Evolutionary conservation across 768 basidiomycete genomes (phyloP), one percentile per base, ranked within the genome.

Genomic region (Omphalotus guepiniiformis): DNA sequence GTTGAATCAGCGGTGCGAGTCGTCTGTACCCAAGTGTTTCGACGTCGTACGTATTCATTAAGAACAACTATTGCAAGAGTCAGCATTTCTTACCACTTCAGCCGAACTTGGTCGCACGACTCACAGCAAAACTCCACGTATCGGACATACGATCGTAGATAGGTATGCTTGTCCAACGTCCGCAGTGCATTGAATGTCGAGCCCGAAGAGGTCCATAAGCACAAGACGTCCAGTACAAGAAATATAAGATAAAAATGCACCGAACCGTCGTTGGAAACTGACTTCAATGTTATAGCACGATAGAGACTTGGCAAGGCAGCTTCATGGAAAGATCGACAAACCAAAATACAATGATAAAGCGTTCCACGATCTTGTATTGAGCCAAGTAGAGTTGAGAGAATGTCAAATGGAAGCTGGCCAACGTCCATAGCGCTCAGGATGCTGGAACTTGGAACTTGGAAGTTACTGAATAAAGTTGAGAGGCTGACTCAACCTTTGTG

Each of bases 71-170:
- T 11, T 15, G 13, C 8, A 15, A 13, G 27, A 18, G 16, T 37
- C n/a, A n/a, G n/a, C n/a, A n/a, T n/a, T n/a, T n/a, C n/a, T n/a
- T n/a, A n/a, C n/a, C n/a, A n/a, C n/a, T n/a, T n/a, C n/a, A n/a
- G n/a, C n/a, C n/a, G 18, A 2, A 37, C 22, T 8, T 22, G 8
- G 16, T 15, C 2, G 25, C 11, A 19, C 22, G 3, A 39, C 46
- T 47, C 19, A 39, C 46, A 47, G 16, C 23, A 18, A 35, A 47
- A 47, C 9, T 29, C 29, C 27, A 47, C 38, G n/a, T 27, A 22
- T 47, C 46, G 46, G 22, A 47, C 46, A 28, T 47, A 39, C 38
- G 46, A 7, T 11, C 46, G 19, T 23, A 47, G 28, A 28, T 47
- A 21, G 12, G 21, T 6, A 27, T 46, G 38, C 22, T 46, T 46